Base-by-base conservation (phyloP, 2,329 filamentous ascomycete species). In the Lasiodiplodia citricola region DNA sequence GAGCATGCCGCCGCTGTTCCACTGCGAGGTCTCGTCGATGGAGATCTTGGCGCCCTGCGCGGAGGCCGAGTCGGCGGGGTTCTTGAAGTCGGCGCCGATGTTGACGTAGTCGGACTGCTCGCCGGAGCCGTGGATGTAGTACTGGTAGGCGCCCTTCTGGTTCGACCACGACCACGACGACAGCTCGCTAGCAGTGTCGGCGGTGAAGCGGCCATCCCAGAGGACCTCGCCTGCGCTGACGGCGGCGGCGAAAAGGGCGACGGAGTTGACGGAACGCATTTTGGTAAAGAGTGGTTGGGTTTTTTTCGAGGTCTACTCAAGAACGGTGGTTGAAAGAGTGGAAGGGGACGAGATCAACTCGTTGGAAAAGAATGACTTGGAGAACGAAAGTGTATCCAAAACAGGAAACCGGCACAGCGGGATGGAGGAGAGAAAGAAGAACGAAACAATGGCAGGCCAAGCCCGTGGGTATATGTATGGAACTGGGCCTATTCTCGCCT, bases 1-100 rank as follows among this genome's bases (percentile, higher is more conserved):
- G 76, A 90, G 88, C 91, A 92, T 93, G 58, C 78, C 87, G 75
- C 92, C 89, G 23, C 87, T 88, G 78, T 92, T 90, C 90, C 91
- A 93, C 78, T 87, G 91, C 1, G 90, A 85, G 0, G 87, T 90
- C 74, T 79, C 77, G 73, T 84, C 84, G 71, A 93, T 89, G 7
- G 88, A 91, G 78, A 93, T 88, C 76, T 90, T 90, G 72, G 87
- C 87, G n/a, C 91, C 91, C 79, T 91, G 86, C 41, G 81, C 85
- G 65, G 87, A 88, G 62, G 82, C 83, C 0, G 81, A 82, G 77
- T 92, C 90, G 72, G 85, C 86, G 0, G 89, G 87, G 79, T 91
- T 92, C 81, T 90, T 91, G 83, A 84, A 89, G 70, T 80, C 78
- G 0, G 87, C 78, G 2, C 84, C 86, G 1, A 92, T 82, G 73